These are phyloP conservation scores for Antrodiella citrinella DNA, from an alignment of 768 basidiomycete species.

Conservation along the genomic window DNA sequence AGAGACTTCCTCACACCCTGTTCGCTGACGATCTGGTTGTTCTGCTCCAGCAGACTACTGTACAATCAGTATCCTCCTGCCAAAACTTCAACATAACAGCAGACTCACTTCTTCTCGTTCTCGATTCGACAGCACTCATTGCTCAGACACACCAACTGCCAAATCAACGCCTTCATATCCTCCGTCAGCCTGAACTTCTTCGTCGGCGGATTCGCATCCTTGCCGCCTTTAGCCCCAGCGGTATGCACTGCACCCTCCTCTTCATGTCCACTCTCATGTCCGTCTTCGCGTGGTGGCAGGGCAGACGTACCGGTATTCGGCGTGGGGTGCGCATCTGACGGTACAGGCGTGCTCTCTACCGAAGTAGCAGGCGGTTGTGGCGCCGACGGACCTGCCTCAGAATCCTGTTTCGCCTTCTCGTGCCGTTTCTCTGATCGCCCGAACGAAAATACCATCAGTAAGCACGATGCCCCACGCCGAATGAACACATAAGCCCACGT, in stretches of 20 bases:
- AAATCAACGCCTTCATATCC: constrained; percentile 69
- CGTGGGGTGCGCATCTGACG: constrained; percentile 12
- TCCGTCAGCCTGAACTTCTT: constrained; percentile 79
- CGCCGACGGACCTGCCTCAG: constrained; percentile 22
- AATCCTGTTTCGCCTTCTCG: constrained; percentile 26
- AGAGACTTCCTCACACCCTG: constrained; percentile 73
- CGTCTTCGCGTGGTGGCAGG: constrained; percentile 14
- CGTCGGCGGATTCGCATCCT: constrained; percentile 50
- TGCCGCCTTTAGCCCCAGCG: constrained; percentile 28
- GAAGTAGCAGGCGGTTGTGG: constrained; percentile 24
- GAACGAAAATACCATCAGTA: background rate
- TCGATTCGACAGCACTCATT: constrained; percentile 72
- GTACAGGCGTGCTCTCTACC: constrained; percentile 26
- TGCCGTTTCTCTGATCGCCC: constrained; percentile 46
- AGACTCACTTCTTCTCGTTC: constrained; percentile 54
- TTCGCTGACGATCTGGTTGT: constrained; percentile 66
- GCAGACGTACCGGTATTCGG: constrained; percentile 7
- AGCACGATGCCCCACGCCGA: too few relatives aligned
- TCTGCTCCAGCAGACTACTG: constrained; percentile 48
- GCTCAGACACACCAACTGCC: constrained; percentile 73
- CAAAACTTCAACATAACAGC: constrained; percentile 4
- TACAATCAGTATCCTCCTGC: background rate
- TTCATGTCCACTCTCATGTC: constrained; percentile 11
- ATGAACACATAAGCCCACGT: constrained; percentile 8
- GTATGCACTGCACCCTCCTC: constrained; percentile 21